Conservation (phyloP, 2,329 filamentous ascomycete species). For the Ascochyta koolunga region DNA sequence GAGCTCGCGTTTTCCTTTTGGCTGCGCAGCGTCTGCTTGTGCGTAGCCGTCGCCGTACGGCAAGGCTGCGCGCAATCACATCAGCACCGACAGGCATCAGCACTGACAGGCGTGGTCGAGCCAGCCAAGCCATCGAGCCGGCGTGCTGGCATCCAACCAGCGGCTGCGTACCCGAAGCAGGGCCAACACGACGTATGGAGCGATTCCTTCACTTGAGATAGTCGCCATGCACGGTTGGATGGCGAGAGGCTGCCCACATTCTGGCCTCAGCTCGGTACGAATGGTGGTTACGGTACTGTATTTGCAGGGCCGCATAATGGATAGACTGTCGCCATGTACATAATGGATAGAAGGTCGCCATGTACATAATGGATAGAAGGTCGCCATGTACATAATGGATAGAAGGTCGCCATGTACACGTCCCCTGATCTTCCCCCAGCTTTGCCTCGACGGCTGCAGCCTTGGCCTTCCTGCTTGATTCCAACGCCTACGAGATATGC, state of each 20-base stretch:
- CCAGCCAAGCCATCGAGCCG: slow-evolving; percentile 2
- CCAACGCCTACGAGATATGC: neutral
- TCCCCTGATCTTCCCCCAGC: neutral
- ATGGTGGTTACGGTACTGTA: neutral
- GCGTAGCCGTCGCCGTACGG: too few relatives aligned
- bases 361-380: neutral
- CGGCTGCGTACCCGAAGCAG: neutral
- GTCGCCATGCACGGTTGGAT: neutral
- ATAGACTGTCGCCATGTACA: too few relatives aligned
- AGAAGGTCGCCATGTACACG: neutral
- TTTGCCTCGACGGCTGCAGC: neutral
- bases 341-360: too few relatives aligned
- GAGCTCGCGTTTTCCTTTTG: too few relatives aligned
- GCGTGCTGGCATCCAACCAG: neutral
- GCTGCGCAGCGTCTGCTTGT: neutral
- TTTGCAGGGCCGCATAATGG: slow-evolving; percentile 1
- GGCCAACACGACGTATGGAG: neutral
- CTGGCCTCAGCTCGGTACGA: neutral
- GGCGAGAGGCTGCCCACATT: neutral
- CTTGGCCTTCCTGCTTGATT: neutral
- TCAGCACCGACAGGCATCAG: neutral
- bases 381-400: neutral
- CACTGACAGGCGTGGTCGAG: slow-evolving; percentile 6
- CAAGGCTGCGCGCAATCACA: neutral
- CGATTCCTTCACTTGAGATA: neutral